Evolutionary conservation across 1,139 yeast genomes (phyloP).

Genomic region (Geotrichum candidum): DNA sequence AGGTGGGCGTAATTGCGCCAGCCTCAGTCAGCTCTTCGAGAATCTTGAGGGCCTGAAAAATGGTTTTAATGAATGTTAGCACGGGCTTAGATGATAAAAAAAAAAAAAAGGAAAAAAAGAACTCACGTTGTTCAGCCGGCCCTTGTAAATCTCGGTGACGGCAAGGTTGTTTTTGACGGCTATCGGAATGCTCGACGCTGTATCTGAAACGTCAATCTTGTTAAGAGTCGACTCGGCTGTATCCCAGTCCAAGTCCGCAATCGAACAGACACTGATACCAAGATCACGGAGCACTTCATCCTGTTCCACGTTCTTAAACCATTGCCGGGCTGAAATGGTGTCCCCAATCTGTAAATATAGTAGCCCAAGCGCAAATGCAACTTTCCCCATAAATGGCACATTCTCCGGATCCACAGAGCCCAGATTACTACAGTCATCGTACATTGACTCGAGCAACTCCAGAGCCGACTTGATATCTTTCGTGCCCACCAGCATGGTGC

Average conservation of each 20-base stretch:
- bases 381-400: conserved; percentile 17
- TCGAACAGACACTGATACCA: conserved; percentile 25
- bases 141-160: conserved; percentile 29
- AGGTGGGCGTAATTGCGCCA: conserved; percentile 22
- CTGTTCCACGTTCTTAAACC: conserved; percentile 24
- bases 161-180: conserved; percentile 24
- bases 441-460: conserved; percentile 28
- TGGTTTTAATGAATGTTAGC: not conserved
- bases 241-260: conserved; percentile 30
- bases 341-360: conserved; percentile 31
- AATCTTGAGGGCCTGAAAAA: conserved; percentile 35
- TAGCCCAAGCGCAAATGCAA: conserved; percentile 25
- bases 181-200: not conserved
- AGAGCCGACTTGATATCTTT: conserved; percentile 33
- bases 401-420: conserved; percentile 7
- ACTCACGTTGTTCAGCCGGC: conserved; percentile 38
- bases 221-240: conserved; percentile 20
- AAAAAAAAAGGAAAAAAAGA: not conserved
- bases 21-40: conserved; percentile 30
- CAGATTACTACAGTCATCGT: conserved; percentile 17
- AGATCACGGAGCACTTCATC: conserved; percentile 16
- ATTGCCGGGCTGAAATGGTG: conserved; percentile 28
- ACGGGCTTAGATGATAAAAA: not conserved
- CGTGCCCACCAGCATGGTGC: conserved; percentile 32
- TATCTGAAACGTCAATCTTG: conserved; percentile 8